Evolutionary conservation across 805 yeast genomes (phyloP), one percentile per base, ranked within the genome.

Genomic region (Lipomyces lipofer): DNA sequence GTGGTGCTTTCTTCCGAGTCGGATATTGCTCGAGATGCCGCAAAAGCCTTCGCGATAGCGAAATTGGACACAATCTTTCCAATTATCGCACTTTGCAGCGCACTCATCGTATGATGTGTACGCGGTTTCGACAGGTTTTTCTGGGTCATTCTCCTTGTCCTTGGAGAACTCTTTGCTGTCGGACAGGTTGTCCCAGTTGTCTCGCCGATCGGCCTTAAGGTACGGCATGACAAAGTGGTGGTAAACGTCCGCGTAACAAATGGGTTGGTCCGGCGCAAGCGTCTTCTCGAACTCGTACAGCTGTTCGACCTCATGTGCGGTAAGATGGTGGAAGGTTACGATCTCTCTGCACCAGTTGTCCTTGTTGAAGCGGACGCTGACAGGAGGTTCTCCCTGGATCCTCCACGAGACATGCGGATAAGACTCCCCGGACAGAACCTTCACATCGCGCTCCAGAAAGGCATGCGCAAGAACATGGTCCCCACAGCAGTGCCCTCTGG

Each of bases 231-330:
- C 50, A 36, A 71, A 69, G 57, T 69, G 68, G n/a, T 60, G 62
- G 59, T 72, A 72, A 6, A 67, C 62, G 49, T 71, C 71, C 30
- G 56, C 54, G 43, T 65, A 67, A 9, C 58, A 42, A 22, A 67
- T 63, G 22, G 51, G 59, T 15, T 35, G 43, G 33, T 47, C 58
- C 25, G 27, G 54, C 6, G 36, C 52, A 46, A 50, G 58, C 49
- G 40, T 53, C 54, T 58, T 60, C 53, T 73, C 75, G 61, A 71
- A 73, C 45, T 69, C 71, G 63, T 63, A 72, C 48, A 68, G 51
- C 13, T 4, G n/a, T 21, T 22, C 36, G 35, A 50, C 19, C 13
- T 57, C 62, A 17, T 43, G 52, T 3, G 62, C 30, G 4, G 53
- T 43, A 12, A 66, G 45, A 44, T 70, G 72, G 50, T 73, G 74